Conservation (phyloP, 768 basidiomycete genomes). For the Hydnum rufescens region DNA sequence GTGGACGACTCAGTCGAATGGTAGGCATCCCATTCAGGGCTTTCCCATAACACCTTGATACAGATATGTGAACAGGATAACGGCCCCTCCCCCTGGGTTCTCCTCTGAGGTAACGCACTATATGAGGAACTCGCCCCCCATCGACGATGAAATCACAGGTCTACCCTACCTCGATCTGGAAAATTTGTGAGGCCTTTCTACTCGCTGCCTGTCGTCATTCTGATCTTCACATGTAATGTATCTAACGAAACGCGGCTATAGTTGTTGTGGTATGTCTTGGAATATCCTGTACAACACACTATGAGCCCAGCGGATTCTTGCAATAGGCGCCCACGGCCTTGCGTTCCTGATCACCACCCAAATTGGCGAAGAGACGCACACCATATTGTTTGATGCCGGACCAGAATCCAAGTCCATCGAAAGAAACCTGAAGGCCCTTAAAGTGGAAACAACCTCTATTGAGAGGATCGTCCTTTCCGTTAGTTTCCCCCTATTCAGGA, state of each 20-base stretch:
- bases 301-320: neutral
- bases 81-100: constrained; percentile 59
- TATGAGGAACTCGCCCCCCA: constrained; percentile 27
- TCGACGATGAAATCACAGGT: constrained; percentile 24
- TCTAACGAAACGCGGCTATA: neutral
- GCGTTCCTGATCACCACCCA: constrained; percentile 52
- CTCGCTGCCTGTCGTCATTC: neutral
- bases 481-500: neutral
- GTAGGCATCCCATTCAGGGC: constrained; percentile 18
- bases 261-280: constrained; percentile 28
- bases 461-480: constrained; percentile 39
- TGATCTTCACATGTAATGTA: neutral
- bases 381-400: constrained; percentile 68
- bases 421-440: constrained; percentile 47
- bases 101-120: constrained; percentile 50
- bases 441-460: constrained; percentile 32
- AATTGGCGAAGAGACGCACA: constrained; percentile 24
- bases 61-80: constrained; percentile 34
- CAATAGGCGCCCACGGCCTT: constrained; percentile 61
- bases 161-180: constrained; percentile 54
- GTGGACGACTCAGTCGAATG: constrained; percentile 72
- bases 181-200: constrained; percentile 22
- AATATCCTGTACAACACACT: neutral
- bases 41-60: neutral
- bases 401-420: constrained; percentile 57